Conservation (phyloP, 2,329 filamentous ascomycete species). For the Scedosporium apiospermum region DNA sequence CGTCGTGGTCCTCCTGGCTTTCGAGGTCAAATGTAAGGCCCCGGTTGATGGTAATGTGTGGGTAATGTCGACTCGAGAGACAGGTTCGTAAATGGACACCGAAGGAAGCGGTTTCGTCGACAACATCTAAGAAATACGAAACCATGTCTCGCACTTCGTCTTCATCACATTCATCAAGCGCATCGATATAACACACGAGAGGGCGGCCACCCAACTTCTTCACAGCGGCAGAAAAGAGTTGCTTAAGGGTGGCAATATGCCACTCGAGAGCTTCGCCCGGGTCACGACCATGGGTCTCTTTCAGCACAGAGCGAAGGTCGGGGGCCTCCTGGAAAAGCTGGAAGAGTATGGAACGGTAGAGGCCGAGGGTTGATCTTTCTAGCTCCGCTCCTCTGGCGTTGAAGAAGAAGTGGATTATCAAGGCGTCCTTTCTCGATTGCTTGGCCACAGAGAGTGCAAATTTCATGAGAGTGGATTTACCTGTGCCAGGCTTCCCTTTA, state of each 20-base stretch:
- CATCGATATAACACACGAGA: slow-evolving; percentile 23
- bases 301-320: slow-evolving; percentile 23
- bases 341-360: slow-evolving; percentile 39
- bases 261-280: neutral
- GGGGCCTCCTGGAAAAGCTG: slow-evolving; percentile 30
- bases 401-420: slow-evolving; percentile 37
- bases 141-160: slow-evolving; percentile 29
- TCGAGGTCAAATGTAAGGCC: slow-evolving; percentile 16
- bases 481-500: slow-evolving; percentile 32
- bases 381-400: slow-evolving; percentile 31
- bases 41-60: slow-evolving; percentile 9
- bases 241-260: neutral
- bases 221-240: neutral
- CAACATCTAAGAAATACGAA: slow-evolving; percentile 26
- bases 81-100: slow-evolving; percentile 20
- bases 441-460: slow-evolving; percentile 17
- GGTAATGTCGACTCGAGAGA: slow-evolving; percentile 34
- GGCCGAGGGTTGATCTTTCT: slow-evolving; percentile 34
- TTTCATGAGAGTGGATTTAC: slow-evolving; percentile 39
- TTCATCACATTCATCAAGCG: slow-evolving; percentile 36
- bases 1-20: slow-evolving; percentile 12
- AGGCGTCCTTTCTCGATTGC: slow-evolving; percentile 8
- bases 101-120: slow-evolving; percentile 13
- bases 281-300: slow-evolving; percentile 9
- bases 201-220: neutral